phyloP scores from a whole-genome alignment of 108 stramenopile species.

The Nitzschia putrida region DNA sequence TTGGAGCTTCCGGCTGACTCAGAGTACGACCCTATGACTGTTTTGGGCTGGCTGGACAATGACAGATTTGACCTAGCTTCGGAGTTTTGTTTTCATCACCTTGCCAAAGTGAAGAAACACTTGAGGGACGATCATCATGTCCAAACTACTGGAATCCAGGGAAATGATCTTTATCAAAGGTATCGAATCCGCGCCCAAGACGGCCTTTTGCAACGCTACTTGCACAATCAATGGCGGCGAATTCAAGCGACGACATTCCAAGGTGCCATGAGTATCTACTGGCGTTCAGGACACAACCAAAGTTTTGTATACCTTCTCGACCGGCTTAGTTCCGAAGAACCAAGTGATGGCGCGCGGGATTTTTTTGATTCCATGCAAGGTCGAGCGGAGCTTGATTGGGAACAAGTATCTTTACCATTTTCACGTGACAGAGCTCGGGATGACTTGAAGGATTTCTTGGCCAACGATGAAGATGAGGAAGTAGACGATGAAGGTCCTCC shows the following conservation, averaged over 20 bases:
- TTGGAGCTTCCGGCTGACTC: conserved; percentile 37
- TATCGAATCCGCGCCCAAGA: conserved; percentile 57
- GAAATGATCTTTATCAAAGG: conserved; percentile 72
- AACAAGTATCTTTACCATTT: conserved; percentile 58
- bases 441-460: conserved; percentile 68
- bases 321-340: conserved; percentile 29
- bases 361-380: conserved; percentile 58
- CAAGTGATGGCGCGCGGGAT: conserved; percentile 33
- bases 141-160: conserved; percentile 52
- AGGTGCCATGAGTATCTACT: conserved; percentile 74
- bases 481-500: conserved; percentile 26
- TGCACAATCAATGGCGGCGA: conserved; percentile 39
- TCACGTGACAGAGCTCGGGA: conserved; percentile 20
- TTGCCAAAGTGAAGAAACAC: conserved; percentile 67
- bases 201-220: conserved; percentile 70
- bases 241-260: conserved; percentile 38
- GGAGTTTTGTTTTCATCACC: conserved; percentile 61
- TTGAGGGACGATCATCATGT: conserved; percentile 59
- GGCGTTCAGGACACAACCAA: conserved; percentile 68
- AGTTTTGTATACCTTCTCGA: conserved; percentile 57
- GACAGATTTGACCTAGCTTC: conserved; percentile 62
- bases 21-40: conserved; percentile 70
- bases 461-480: conserved; percentile 39
- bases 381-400: conserved; percentile 50
- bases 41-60: conserved; percentile 62